Evolutionary conservation across 2,329 filamentous ascomycete species (phyloP).

Genomic region (Nigrospora sphaerica): DNA sequence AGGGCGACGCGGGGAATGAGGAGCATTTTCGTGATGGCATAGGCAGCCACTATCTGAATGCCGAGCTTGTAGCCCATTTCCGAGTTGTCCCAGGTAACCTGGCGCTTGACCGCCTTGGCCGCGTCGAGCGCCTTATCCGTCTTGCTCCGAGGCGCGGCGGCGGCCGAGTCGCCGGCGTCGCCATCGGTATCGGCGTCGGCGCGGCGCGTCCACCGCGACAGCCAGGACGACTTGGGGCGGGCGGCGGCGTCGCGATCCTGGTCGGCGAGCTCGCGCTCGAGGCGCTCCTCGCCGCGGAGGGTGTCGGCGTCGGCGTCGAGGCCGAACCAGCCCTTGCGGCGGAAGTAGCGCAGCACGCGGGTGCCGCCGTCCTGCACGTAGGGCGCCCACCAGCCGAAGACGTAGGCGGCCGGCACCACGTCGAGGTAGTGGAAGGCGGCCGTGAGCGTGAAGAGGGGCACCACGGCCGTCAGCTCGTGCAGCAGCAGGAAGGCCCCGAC

Average conservation of each 20-base stretch:
- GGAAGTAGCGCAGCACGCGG: constrained; percentile 71
- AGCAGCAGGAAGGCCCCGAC: constrained; percentile 80
- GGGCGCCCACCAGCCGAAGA: constrained; percentile 40
- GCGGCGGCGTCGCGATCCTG: constrained; percentile 13
- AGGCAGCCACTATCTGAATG: constrained; percentile 75
- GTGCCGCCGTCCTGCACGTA: constrained; percentile 57
- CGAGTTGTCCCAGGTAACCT: constrained; percentile 18
- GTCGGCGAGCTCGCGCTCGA: constrained; percentile 16
- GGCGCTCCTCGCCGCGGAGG: constrained; percentile 9
- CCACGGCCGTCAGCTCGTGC: constrained; percentile 83
- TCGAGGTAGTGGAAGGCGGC: constrained; percentile 73
- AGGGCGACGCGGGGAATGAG: constrained; percentile 68
- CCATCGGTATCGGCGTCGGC: constrained; percentile 21
- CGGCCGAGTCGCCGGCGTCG: constrained; percentile 4
- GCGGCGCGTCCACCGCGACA: too few relatives aligned
- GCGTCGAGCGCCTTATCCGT: constrained; percentile 12
- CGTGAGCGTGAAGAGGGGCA: constrained; percentile 70
- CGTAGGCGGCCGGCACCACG: constrained; percentile 57
- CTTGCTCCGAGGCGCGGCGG: constrained; percentile 6
- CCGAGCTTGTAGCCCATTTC: constrained; percentile 43
- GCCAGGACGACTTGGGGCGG: constrained; percentile 17
- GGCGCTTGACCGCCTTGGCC: constrained; percentile 15
- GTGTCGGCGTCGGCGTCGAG: constrained; percentile 31
- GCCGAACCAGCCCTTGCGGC: constrained; percentile 74
- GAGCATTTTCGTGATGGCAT: constrained; percentile 81